A percentile compares a stretch with the other conserved stretches of the same genome.
Evolutionary conservation across 192 early-diverging fungal species (phyloP).

Genomic region (Allomyces arbusculus): DNA sequence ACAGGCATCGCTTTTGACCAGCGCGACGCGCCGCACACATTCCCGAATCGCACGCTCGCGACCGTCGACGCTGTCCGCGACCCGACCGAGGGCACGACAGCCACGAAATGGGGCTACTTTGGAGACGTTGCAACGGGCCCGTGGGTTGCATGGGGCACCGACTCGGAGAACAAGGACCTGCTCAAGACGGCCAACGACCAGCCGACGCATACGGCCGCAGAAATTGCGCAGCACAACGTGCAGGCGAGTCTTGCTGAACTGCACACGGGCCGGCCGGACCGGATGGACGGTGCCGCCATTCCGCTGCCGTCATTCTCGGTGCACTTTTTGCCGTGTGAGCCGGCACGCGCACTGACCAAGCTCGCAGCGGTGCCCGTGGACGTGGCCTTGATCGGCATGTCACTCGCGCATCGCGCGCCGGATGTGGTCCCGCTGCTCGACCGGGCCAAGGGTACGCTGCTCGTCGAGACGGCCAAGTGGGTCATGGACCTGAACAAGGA

Average conservation of each 20-base stretch:
- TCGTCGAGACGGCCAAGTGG: background rate
- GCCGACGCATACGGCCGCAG: constrained; percentile 6
- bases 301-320: background rate
- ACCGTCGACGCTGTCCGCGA: constrained; percentile 20
- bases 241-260: background rate
- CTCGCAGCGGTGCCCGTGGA: background rate
- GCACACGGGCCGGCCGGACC: background rate
- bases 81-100: constrained; percentile 11
- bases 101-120: constrained; percentile 34
- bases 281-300: background rate
- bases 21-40: constrained; percentile 10
- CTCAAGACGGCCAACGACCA: constrained; percentile 20
- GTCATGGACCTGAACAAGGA: background rate
- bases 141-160: constrained; percentile 24
- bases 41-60: constrained; percentile 24
- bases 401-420: background rate
- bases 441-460: background rate
- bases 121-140: constrained; percentile 29
- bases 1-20: constrained; percentile 21
- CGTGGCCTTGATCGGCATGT: background rate
- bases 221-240: background rate
- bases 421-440: background rate
- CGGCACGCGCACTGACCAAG: background rate
- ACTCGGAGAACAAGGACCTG: constrained; percentile 22
- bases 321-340: background rate